phyloP scores from a whole-genome alignment of 2,329 filamentous ascomycete species.

The Zymoseptoria passerinii region DNA sequence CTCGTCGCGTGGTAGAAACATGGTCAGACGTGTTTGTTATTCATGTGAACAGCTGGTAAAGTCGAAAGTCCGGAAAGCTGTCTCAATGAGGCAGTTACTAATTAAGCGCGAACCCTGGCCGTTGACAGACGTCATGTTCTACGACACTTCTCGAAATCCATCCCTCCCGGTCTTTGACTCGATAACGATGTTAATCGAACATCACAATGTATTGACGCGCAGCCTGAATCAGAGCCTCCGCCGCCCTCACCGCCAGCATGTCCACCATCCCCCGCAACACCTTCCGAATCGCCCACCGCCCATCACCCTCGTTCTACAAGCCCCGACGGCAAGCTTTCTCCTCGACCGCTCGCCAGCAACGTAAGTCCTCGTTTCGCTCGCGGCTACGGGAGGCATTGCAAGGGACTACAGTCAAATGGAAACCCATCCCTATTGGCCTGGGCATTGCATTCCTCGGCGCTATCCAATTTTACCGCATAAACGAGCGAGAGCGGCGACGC shows the following conservation, averaged over 20 bases:
- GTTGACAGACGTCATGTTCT: not conserved
- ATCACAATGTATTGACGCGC: not conserved
- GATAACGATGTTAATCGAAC: no score
- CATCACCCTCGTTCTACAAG: not conserved
- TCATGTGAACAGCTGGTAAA: not conserved
- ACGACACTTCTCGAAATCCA: not conserved
- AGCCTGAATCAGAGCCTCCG: not conserved
- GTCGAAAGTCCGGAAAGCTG: not conserved
- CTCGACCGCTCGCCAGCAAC: conserved; percentile 10
- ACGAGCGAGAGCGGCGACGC: conserved; percentile 38
- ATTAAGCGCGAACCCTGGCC: not conserved
- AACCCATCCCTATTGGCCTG: conserved; percentile 78
- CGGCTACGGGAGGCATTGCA: conserved; percentile 51
- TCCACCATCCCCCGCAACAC: not conserved
- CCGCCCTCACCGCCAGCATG: not conserved
- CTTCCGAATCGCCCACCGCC: not conserved
- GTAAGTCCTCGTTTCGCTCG: conserved; percentile 43
- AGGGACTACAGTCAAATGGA: conserved; percentile 70
- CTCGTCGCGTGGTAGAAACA: not conserved
- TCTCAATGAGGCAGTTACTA: not conserved
- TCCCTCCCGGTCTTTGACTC: not conserved
- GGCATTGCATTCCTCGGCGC: conserved; percentile 78
- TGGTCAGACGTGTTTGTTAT: not conserved
- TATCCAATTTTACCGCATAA: conserved; percentile 75
- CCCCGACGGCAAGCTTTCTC: conserved; percentile 8